Evolutionary conservation across 495 filamentous ascomycete genomes (phyloP), one percentile per base, ranked within the genome.

Genomic region (Penicillium herquei): DNA sequence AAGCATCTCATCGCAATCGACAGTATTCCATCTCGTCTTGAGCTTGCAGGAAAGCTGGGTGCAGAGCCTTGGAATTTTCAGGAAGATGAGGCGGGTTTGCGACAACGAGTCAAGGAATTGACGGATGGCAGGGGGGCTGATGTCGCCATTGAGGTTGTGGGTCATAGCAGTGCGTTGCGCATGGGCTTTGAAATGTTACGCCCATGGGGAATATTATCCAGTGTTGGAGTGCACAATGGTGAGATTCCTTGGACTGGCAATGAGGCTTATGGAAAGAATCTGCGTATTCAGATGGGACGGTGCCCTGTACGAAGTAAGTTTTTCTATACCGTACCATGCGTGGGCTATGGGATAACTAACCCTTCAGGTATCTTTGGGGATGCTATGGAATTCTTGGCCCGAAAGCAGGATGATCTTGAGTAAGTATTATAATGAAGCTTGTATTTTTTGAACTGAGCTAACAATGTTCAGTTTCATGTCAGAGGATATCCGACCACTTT

Each of bases 161-260:
- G 92, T 0, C 71, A 88, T 50, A 89, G 84, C 33, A 80, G 83
- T 44, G 92, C 92, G 3, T 69, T 96, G 55, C 81, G 78, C 58
- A 88, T 89, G 62, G 88, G 84, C 1, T 96, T 90, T 65, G 90
- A 96, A 39, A 69, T 96, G 37, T 51, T 97, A n/a, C 79, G 92
- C 45, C 92, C 92, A 9, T 97, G 89, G 81, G 91, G 91, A 0
- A 73, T 82, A 2, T 89, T 97, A 41, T 85, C 81, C 21, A 90
- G 86, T 62, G 90, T 96, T 45, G 92, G 92, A 0, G 91, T 97
- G 13, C 91, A 96, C 62, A 95, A 92, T 63, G 86, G 78, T 9
- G 87, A 89, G 79, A 91, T 96, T 52, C 92, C 92, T 1, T 94
- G 92, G 83, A 85, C 76, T n/a, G 92, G 90, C 0, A 84, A 81